Evolutionary conservation across 2,329 filamentous ascomycete species (phyloP), one percentile per base, ranked within the genome.

Genomic region (Nannizzia gypsea): DNA sequence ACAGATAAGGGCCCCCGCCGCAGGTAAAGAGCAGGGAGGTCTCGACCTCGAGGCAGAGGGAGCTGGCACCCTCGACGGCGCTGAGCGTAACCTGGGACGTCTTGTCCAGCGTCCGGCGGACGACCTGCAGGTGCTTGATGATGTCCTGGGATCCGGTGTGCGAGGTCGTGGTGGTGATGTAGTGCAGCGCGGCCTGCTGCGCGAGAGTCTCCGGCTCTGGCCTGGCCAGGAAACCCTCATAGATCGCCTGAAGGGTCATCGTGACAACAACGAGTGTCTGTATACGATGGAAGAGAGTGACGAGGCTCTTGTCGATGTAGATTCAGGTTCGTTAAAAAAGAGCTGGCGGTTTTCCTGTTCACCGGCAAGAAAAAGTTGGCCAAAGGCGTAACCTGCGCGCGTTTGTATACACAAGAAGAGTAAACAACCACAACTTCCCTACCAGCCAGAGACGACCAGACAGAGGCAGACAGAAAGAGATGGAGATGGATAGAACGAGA

Each of bases 1-100:
- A 92, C 60, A 97, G 81, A 76, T 93, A 97, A 64, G 86, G 82
- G 64, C 90, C 92, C 65, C 92, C 93, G 64, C 87, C 85, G 63
- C 80, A 84, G 60, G 85, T 72, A 72, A 99, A 96, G 70, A 95
- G 87, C 55, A 97, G 75, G 1, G 84, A 84, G 24, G 89, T 93
- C 69, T 95, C 87, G 55, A 90, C 79, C 74, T 97, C 91, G 61
- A 89, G 70, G 60, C 85, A 88, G 65, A 95, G 75, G 50, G 84
- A 82, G 72, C 84, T 81, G 60, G 79, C 72, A 63, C 85, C 84
- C 71, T 96, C 88, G 58, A 97, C 81, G 26, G 82, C 78, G 68
- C 83, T 84, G 64, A 97, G 77, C 58, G 92, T 74, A 48, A 86
- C 86, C 73, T 96, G 84, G 66, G 86, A 84, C 76, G 89, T 91